Base-by-base conservation (phyloP, 208 protist species). In the Naegleria gruberi region DNA sequence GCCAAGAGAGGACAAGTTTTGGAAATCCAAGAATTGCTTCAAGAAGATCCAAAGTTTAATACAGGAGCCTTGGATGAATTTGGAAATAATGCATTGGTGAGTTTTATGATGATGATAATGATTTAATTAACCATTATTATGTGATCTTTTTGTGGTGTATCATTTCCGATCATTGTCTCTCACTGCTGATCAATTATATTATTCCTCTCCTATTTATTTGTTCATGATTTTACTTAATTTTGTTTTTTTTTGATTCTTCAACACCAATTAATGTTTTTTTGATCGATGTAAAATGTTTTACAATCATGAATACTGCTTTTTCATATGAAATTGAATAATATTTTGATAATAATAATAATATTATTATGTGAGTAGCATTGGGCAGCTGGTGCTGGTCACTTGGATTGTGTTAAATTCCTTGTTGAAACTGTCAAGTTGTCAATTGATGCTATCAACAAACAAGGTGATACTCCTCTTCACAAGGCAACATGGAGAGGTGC, bases 401-500 rank as follows among this genome's bases (percentile, higher is more conserved):
- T 88, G 15, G 84, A 47, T 34, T 30, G 17, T 17, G 44, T 57
- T 41, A 40, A 88, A 41, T 88, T 43, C 42, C 42, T 88, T 26
- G 84, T 88, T 17, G 46, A 88, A 34, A 42, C 19, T n/a, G 3
- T 55, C 4, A 88, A 88, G 42, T 7, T 65, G n/a, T 5, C 19
- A 40, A 15, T 88, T 5, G 37, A 88, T 43, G 8, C 0, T 65
- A 30, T 23, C 10, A 88, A 88, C 30, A 65, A 51, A 45, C 4
- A n/a, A 8, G 84, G 84, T 65, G 84, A 88, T 23, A 88, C 84
- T 42, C 41, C 84, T 40, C n/a, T 88, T 37, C 84, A 88, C n/a
- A 55, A 65, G 26, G 84, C 84, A n/a, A 43, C 84, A 30, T 88
- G 84, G 84, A 88, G 84, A 88, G 84, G 84, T 43, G 30, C 26